These are phyloP conservation scores for Pelargonium cotyledonis DNA, from an alignment of 441 rosid species.

Conservation along the genomic window DNA sequence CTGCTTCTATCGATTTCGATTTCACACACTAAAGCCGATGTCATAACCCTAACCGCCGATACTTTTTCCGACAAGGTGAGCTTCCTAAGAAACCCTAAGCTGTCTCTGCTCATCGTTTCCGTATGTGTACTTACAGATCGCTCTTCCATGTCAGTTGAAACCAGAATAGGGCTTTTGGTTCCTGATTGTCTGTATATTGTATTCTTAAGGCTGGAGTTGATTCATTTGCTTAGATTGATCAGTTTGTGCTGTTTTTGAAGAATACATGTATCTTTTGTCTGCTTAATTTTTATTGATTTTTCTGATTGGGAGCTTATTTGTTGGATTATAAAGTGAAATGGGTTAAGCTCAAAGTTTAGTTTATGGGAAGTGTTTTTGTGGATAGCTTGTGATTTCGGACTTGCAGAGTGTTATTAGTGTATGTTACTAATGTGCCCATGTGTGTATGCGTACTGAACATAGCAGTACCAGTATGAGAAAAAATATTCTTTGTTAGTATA, in stretches of 20 bases:
- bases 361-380: not conserved
- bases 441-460: not conserved
- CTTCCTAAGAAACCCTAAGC: not conserved
- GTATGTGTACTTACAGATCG: no score
- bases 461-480: not conserved
- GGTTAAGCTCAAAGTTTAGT: not conserved
- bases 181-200: not conserved
- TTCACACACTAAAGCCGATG: constrained; percentile 44
- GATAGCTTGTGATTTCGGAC: not conserved
- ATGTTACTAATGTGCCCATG: not conserved
- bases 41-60: constrained; percentile 73
- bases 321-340: not conserved
- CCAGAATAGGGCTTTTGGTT: not conserved
- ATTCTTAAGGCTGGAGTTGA: not conserved
- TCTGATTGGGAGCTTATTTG: constrained; percentile 6
- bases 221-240: not conserved
- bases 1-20: constrained; percentile 21
- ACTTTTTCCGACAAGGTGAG: constrained; percentile 90
- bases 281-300: not conserved
- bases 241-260: no score
- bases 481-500: not conserved
- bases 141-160: not conserved
- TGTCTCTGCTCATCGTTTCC: not conserved
- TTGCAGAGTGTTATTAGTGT: not conserved
- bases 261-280: no score